Percentiles rank a stretch among this genome's conserved stretches.
Evolutionary conservation across 2,329 filamentous ascomycete species (phyloP).

Genomic region (Claviceps sp.): DNA sequence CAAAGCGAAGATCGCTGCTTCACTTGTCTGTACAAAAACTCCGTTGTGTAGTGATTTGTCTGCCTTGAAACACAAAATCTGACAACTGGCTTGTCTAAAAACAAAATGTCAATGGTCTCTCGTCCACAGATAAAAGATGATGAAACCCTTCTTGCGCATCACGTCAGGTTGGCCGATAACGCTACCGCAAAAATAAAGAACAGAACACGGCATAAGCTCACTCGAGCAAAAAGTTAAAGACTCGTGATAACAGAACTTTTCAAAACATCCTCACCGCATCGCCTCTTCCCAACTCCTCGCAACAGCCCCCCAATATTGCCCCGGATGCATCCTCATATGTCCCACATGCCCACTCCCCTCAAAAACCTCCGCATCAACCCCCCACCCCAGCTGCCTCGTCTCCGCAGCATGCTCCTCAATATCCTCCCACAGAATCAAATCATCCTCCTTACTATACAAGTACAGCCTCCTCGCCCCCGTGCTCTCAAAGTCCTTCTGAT

Average conservation of each 20-base stretch:
- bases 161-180: no score
- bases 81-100: no score
- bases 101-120: no score
- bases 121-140: no score
- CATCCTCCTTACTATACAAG: conserved; percentile 44
- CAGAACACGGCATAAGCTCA: background rate
- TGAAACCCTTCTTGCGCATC: no score
- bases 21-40: no score
- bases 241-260: background rate
- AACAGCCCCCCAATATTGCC: conserved; percentile 43
- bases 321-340: conserved; percentile 42
- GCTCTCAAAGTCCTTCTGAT: conserved; percentile 23
- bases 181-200: background rate
- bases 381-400: conserved; percentile 34
- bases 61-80: no score
- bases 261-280: background rate
- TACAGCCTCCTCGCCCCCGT: conserved; percentile 34
- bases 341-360: conserved; percentile 46
- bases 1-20: no score
- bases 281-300: conserved; percentile 13
- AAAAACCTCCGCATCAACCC: conserved; percentile 37
- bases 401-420: conserved; percentile 39
- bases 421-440: conserved; percentile 41
- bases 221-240: no score
- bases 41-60: no score